These are phyloP conservation scores for Narthecium ossifragum DNA, from an alignment of 106 monocot genomes.

Conservation along the genomic window DNA sequence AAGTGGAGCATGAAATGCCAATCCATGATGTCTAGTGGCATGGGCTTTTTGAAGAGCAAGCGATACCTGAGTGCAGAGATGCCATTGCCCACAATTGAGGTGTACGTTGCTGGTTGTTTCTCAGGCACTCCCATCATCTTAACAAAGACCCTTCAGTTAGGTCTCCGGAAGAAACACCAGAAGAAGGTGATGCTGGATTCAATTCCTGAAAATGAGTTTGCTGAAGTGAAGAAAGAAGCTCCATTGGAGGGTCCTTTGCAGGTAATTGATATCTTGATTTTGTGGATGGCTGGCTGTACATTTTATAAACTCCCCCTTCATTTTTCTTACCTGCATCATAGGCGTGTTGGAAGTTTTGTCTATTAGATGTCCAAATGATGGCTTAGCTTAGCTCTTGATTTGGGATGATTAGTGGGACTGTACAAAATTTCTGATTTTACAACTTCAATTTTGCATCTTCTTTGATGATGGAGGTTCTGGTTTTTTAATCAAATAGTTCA, in stretches of 20 bases:
- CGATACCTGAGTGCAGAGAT: slow-evolving; percentile 2
- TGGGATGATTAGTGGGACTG: too few species aligned
- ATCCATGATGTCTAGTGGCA: slow-evolving; percentile 4
- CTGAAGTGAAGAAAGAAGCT: slow-evolving; percentile 14
- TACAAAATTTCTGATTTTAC: too few species aligned
- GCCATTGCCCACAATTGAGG: slow-evolving; percentile 33
- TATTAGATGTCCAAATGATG: too few species aligned
- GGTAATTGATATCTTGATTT: too few species aligned
- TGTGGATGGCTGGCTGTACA: too few species aligned
- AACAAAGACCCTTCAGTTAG: slow-evolving; percentile 32
- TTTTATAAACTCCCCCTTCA: too few species aligned
- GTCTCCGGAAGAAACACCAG: slow-evolving; percentile 8
- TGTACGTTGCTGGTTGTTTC: slow-evolving; percentile 50
- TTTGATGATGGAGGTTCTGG: too few species aligned
- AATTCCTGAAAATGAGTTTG: slow-evolving; percentile 15
- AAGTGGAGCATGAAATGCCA: slow-evolving; percentile 58
- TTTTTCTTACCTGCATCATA: too few species aligned
- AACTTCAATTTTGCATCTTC: too few species aligned
- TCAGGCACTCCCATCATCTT: slow-evolving; percentile 45
- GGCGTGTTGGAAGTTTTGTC: too few species aligned
- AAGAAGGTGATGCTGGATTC: slow-evolving; percentile 22
- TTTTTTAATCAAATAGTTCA: too few species aligned
- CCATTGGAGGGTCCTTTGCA: slow-evolving; percentile 3
- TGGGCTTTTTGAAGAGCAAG: slow-evolving; percentile 27
- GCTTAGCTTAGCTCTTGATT: too few species aligned